phyloP scores from a whole-genome alignment of 2,329 filamentous ascomycete genomes.

The Fusarium falciforme region DNA sequence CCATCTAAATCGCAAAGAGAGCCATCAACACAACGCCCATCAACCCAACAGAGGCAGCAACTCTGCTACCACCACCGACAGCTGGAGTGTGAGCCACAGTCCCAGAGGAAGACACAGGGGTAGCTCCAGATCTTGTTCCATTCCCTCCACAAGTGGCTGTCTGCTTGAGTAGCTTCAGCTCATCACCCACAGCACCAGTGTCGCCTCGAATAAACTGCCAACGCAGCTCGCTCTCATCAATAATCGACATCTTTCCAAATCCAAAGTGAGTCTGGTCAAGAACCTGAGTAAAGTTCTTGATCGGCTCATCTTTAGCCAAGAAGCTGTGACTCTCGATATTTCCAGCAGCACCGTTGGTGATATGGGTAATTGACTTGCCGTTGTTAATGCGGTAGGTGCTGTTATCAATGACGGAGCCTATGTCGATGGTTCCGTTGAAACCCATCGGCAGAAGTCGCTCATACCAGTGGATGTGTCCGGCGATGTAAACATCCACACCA shows the following conservation, averaged over 20 bases:
- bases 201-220: slow-evolving; percentile 60
- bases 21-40: background rate
- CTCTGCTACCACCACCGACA: background rate
- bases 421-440: slow-evolving; percentile 53
- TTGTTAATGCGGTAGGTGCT: slow-evolving; percentile 61
- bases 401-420: slow-evolving; percentile 55
- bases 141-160: background rate
- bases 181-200: slow-evolving; percentile 53
- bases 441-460: slow-evolving; percentile 36
- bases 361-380: slow-evolving; percentile 60
- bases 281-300: slow-evolving; percentile 55
- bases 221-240: slow-evolving; percentile 53
- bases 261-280: slow-evolving; percentile 60
- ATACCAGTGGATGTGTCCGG: slow-evolving; percentile 39
- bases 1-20: background rate
- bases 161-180: slow-evolving; percentile 37
- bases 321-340: slow-evolving; percentile 62
- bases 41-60: background rate
- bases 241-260: slow-evolving; percentile 53
- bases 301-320: slow-evolving; percentile 44
- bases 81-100: background rate
- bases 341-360: slow-evolving; percentile 65
- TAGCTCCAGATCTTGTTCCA: background rate
- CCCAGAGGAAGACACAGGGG: background rate
- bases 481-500: slow-evolving; percentile 60